These are phyloP conservation scores for Byssothecium circinans DNA, from an alignment of 2,329 filamentous ascomycete species.

Conservation along the genomic window DNA sequence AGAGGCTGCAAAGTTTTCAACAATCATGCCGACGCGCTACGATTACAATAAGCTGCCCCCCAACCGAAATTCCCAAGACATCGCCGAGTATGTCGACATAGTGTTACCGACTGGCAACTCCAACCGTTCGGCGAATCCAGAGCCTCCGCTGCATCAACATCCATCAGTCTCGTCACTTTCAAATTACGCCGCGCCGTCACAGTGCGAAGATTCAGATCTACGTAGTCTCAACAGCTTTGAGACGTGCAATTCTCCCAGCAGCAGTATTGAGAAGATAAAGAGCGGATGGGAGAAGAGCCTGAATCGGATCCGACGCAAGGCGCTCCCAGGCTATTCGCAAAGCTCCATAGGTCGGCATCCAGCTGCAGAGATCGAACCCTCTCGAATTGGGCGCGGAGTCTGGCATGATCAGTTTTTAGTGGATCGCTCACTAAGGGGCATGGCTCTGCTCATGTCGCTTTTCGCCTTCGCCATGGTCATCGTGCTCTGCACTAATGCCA, in stretches of 20 bases:
- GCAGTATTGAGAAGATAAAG: slow-evolving; percentile 21
- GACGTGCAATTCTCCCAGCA: slow-evolving; percentile 14
- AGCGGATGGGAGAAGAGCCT: slow-evolving; percentile 10
- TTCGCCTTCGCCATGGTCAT: slow-evolving; percentile 23
- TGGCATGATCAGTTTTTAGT: slow-evolving; percentile 36
- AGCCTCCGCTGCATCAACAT: too few species aligned
- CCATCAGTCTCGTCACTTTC: too few species aligned
- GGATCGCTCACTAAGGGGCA: slow-evolving; percentile 29
- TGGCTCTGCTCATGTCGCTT: slow-evolving; percentile 25
- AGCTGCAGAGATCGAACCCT: slow-evolving; percentile 26
- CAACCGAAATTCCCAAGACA: too few species aligned
- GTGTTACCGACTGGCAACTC: too few species aligned
- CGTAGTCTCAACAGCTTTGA: slow-evolving; percentile 20
- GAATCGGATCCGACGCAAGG: slow-evolving; percentile 21
- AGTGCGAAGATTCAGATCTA: too few species aligned
- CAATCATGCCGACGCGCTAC: too few species aligned
- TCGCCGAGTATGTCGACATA: too few species aligned
- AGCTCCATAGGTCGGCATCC: slow-evolving; percentile 20
- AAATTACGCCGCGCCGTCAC: too few species aligned
- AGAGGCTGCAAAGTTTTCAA: too few species aligned
- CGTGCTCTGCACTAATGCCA: slow-evolving; percentile 18
- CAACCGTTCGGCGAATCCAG: too few species aligned
- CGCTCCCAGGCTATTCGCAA: slow-evolving; percentile 12
- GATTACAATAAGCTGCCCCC: too few species aligned
- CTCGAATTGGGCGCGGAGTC: slow-evolving; percentile 24